A percentile compares a stretch with the other conserved stretches of the same genome.
Evolutionary conservation across 1,284 basidiomycete species (phyloP).

Genomic region (Golubevia pallescens): DNA sequence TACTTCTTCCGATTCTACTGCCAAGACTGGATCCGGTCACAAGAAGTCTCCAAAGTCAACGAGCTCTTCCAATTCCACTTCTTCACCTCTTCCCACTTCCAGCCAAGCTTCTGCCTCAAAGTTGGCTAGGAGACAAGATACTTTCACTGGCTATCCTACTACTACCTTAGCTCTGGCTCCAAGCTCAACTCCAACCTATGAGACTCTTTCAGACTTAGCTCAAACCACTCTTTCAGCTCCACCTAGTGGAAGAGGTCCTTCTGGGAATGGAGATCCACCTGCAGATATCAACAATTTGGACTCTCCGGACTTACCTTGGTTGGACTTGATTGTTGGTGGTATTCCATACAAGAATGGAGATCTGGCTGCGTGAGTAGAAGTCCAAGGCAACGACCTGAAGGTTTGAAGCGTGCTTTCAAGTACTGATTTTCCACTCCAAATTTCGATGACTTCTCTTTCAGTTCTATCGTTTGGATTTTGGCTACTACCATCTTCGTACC

Average conservation of each 20-base stretch:
- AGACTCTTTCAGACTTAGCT: neutral
- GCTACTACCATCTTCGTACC: conserved; percentile 31
- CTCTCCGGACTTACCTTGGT: conserved; percentile 34
- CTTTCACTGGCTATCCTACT: neutral
- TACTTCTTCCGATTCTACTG: neutral
- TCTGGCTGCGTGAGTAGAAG: conserved; percentile 18
- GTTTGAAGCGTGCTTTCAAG: no score
- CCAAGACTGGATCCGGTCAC: neutral
- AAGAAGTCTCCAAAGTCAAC: neutral
- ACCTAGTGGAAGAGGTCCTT: conserved; percentile 11
- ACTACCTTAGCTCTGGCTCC: conserved; percentile 25
- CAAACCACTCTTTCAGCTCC: conserved; percentile 6
- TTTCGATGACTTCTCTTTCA: no score
- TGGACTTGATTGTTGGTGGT: conserved; percentile 30
- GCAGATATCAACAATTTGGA: conserved; percentile 35
- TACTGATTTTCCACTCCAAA: no score
- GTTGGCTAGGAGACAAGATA: neutral
- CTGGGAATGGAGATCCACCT: conserved; percentile 29
- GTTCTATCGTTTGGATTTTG: conserved; percentile 28
- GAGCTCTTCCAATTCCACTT: neutral
- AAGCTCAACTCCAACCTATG: conserved; percentile 18
- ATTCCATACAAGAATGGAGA: conserved; percentile 43
- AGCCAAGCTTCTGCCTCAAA: neutral
- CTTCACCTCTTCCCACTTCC: neutral
- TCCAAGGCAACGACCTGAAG: neutral